Evolutionary conservation across 2,329 filamentous ascomycete genomes (phyloP).

Genomic region (Alternaria longipes): DNA sequence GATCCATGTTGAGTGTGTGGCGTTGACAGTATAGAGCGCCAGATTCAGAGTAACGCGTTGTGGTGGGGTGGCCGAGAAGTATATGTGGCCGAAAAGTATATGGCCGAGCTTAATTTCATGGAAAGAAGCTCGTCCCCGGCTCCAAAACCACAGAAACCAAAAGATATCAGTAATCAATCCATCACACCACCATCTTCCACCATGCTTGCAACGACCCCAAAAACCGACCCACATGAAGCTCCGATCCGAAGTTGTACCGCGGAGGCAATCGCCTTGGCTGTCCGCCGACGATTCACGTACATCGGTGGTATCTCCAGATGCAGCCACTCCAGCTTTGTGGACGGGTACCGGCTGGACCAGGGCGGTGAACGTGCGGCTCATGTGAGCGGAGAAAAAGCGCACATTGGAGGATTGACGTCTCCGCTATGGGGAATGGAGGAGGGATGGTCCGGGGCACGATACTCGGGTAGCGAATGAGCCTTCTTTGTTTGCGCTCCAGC

Average conservation of each 20-base stretch:
- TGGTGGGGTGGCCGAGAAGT: no score
- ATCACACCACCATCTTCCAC: neutral
- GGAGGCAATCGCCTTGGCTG: neutral
- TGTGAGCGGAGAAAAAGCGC: neutral
- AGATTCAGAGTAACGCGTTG: no score
- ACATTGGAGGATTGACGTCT: neutral
- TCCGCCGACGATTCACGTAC: neutral
- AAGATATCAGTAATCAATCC: neutral
- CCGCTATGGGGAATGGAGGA: neutral
- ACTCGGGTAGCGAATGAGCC: neutral
- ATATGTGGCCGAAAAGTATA: no score
- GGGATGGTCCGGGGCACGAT: neutral
- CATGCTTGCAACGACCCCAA: neutral
- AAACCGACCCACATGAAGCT: neutral
- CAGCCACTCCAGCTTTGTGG: neutral
- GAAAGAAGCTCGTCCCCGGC: neutral
- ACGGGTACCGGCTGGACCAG: neutral
- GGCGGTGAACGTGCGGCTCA: constrained; percentile 3
- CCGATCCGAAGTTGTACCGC: neutral
- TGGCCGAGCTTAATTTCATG: no score
- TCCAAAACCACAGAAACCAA: neutral
- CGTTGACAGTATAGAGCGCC: no score
- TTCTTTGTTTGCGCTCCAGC: neutral
- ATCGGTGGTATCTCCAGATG: neutral
- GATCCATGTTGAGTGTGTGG: no score